phyloP scores from a whole-genome alignment of 768 basidiomycete species.

The Dacryopinax spathularia region DNA sequence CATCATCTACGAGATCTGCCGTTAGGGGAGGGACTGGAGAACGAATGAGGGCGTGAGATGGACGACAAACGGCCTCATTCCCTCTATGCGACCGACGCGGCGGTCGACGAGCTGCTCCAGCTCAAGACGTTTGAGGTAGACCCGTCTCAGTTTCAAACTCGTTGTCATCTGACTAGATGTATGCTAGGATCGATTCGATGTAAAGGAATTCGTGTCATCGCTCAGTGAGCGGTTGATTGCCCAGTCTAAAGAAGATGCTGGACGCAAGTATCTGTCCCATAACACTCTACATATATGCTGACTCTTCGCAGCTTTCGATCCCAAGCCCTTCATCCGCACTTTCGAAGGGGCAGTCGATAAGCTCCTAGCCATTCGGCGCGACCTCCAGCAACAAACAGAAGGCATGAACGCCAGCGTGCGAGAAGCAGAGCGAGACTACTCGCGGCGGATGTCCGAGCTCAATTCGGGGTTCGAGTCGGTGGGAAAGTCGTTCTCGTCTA shows the following conservation, averaged over 20 bases:
- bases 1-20: no score
- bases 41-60: not conserved
- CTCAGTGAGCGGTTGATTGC: constrained; percentile 79
- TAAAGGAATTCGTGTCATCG: constrained; percentile 74
- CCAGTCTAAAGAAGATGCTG: constrained; percentile 68
- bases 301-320: constrained; percentile 61
- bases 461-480: constrained; percentile 92
- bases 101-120: constrained; percentile 30
- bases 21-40: not conserved
- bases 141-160: not conserved
- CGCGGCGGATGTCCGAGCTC: constrained; percentile 83
- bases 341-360: constrained; percentile 86
- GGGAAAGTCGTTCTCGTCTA: constrained; percentile 69
- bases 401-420: constrained; percentile 85
- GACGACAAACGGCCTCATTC: not conserved
- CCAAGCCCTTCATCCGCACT: constrained; percentile 79
- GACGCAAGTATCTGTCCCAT: constrained; percentile 40
- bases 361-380: constrained; percentile 71
- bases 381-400: constrained; percentile 81
- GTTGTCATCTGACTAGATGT: constrained; percentile 9
- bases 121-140: constrained; percentile 30
- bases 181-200: constrained; percentile 70
- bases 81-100: constrained; percentile 42
- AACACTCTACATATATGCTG: constrained; percentile 13
- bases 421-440: constrained; percentile 82